phyloP scores from a whole-genome alignment of 441 rosid genomes.

The Melastoma candidum region DNA sequence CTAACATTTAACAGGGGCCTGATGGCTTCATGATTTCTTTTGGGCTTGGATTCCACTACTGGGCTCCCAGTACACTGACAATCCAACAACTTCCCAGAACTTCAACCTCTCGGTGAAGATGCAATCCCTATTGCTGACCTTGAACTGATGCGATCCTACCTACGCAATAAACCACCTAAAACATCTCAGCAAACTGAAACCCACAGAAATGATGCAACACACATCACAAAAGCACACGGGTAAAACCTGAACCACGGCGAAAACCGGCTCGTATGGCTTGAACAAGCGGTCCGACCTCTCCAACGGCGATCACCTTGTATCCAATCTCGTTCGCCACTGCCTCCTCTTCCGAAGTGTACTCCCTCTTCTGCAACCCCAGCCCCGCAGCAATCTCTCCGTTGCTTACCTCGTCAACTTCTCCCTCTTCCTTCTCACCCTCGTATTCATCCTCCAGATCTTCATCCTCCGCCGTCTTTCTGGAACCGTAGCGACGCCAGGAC shows the following conservation, averaged over 20 bases:
- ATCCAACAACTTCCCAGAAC: slow-evolving; percentile 80
- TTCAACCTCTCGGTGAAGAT: slow-evolving; percentile 74
- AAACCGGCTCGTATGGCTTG: slow-evolving; percentile 64
- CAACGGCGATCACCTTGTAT: slow-evolving; percentile 61
- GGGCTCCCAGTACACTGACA: too few relatives aligned
- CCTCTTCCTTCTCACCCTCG: slow-evolving; percentile 31
- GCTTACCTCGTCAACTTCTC: slow-evolving; percentile 17
- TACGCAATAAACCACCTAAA: slow-evolving; percentile 12
- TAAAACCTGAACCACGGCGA: slow-evolving; percentile 83
- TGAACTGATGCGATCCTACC: slow-evolving; percentile 94
- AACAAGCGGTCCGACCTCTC: slow-evolving; percentile 44
- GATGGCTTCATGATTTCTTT: too few relatives aligned
- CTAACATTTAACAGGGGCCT: too few relatives aligned
- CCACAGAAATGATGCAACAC: background rate
- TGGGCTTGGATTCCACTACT: too few relatives aligned
- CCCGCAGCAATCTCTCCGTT: background rate
- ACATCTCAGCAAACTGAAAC: background rate
- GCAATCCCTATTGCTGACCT: slow-evolving; percentile 84
- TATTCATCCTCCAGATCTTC: slow-evolving; percentile 20
- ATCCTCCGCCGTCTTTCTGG: slow-evolving; percentile 20
- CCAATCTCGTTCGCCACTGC: slow-evolving; percentile 73
- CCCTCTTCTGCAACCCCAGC: slow-evolving; percentile 24
- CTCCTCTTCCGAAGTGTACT: slow-evolving; percentile 56
- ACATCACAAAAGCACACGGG: background rate
- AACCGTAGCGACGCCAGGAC: slow-evolving; percentile 17